These are phyloP conservation scores for Myriosclerotinia curreyana DNA, from an alignment of 2,329 filamentous ascomycete species.

Conservation along the genomic window DNA sequence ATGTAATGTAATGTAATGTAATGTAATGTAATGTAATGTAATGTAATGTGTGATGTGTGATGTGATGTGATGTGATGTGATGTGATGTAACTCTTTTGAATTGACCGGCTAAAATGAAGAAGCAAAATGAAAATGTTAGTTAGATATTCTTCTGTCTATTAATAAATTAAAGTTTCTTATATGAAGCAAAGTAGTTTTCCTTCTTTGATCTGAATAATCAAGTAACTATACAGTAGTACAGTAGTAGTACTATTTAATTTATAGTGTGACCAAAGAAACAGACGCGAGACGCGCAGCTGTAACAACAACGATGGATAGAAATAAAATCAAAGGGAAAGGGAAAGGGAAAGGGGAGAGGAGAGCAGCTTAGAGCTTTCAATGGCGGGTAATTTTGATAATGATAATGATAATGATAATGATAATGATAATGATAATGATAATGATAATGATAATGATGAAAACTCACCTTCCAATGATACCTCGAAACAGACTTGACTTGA, in stretches of 20 bases:
- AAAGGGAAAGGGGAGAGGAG: background rate
- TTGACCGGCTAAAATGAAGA: background rate
- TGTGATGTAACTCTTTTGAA: background rate
- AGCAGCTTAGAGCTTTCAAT: background rate
- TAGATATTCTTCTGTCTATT: no score
- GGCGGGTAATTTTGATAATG: no score
- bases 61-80: no score
- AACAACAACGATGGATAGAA: slow-evolving; percentile 1
- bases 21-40: no score
- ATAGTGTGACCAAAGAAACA: no score
- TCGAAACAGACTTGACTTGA: slow-evolving; percentile 28
- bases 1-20: no score
- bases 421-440: no score
- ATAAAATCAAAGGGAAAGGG: background rate
- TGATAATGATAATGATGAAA: no score
- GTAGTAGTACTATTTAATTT: no score
- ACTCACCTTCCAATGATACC: slow-evolving; percentile 37
- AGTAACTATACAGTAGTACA: background rate
- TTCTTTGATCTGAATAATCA: background rate
- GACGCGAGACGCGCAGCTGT: no score
- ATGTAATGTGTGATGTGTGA: background rate
- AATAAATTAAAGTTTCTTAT: no score
- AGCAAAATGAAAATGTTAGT: background rate
- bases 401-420: no score
- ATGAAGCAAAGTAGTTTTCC: slow-evolving; percentile 11